These are phyloP conservation scores for Sporobolomyces phaffii DNA, from an alignment of 768 basidiomycete genomes.

Conservation along the genomic window DNA sequence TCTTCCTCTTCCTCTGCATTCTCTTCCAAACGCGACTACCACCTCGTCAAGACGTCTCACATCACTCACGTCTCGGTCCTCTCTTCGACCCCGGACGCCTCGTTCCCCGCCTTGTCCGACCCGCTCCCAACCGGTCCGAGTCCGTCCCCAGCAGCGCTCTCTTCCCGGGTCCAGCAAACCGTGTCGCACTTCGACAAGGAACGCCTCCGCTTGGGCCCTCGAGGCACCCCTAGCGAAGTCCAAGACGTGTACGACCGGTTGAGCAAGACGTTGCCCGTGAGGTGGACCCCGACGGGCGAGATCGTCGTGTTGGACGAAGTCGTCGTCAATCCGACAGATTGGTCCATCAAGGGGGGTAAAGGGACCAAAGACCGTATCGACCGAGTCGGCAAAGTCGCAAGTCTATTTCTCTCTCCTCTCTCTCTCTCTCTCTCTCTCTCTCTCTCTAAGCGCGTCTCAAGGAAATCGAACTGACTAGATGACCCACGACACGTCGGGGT, in stretches of 20 bases:
- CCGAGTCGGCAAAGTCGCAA: slow-evolving; percentile 23
- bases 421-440: background rate
- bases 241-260: slow-evolving; percentile 36
- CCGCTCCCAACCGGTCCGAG: background rate
- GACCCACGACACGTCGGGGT: too few species aligned
- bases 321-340: slow-evolving; percentile 24
- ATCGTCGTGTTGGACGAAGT: slow-evolving; percentile 42
- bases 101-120: slow-evolving; percentile 7
- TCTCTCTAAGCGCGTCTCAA: too few species aligned
- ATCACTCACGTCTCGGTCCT: slow-evolving; percentile 21
- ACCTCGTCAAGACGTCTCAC: slow-evolving; percentile 27
- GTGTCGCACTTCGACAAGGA: background rate
- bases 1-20: too few species aligned
- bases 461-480: too few species aligned
- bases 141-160: background rate
- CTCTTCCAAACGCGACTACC: slow-evolving; percentile 3
- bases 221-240: slow-evolving; percentile 8
- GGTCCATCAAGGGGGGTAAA: slow-evolving; percentile 26
- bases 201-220: slow-evolving; percentile 4
- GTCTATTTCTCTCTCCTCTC: background rate
- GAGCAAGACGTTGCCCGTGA: slow-evolving; percentile 32
- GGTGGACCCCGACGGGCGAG: slow-evolving; percentile 23
- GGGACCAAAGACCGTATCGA: slow-evolving; percentile 19
- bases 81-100: slow-evolving; percentile 3
- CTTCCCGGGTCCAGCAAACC: slow-evolving; percentile 1